These are phyloP conservation scores for Glomus cerebriforme DNA, from an alignment of 192 early-diverging fungal species.

Conservation along the genomic window DNA sequence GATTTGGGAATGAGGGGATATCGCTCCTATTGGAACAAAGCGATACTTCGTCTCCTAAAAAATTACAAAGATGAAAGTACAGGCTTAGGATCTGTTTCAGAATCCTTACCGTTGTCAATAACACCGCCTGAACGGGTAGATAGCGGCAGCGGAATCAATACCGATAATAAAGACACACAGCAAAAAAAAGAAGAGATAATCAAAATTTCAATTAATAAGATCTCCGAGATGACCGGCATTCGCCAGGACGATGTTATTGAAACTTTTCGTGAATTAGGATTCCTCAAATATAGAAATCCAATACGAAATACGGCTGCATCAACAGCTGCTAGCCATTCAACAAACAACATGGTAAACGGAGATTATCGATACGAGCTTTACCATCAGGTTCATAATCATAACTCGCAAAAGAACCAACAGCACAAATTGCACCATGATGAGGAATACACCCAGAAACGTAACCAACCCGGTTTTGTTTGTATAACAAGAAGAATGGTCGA, in stretches of 20 bases:
- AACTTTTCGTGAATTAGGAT: conserved; percentile 12
- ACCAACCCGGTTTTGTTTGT: background rate
- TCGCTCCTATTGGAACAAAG: conserved; percentile 16
- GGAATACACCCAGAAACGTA: background rate
- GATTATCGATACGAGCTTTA: background rate
- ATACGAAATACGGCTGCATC: background rate
- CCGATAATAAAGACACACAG: background rate
- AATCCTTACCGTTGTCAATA: background rate
- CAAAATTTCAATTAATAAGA: background rate
- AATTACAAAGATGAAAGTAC: background rate
- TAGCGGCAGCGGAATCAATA: background rate
- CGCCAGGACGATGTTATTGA: conserved; percentile 10
- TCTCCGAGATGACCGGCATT: conserved; percentile 11
- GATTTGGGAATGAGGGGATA: conserved; percentile 6
- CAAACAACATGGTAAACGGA: background rate
- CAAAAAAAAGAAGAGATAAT: background rate
- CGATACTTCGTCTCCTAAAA: background rate
- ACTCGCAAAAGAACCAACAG: background rate
- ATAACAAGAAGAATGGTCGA: conserved; percentile 7
- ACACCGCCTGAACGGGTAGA: background rate
- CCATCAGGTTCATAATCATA: background rate
- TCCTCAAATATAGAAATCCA: conserved; percentile 15
- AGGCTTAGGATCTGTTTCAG: background rate
- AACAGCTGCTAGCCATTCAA: background rate
- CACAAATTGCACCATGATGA: background rate